Percentiles rank a stretch among this genome's conserved stretches.
These are phyloP conservation scores for Monosporascus sp. DNA, from an alignment of 2,329 filamentous ascomycete genomes.

Conservation along the genomic window DNA sequence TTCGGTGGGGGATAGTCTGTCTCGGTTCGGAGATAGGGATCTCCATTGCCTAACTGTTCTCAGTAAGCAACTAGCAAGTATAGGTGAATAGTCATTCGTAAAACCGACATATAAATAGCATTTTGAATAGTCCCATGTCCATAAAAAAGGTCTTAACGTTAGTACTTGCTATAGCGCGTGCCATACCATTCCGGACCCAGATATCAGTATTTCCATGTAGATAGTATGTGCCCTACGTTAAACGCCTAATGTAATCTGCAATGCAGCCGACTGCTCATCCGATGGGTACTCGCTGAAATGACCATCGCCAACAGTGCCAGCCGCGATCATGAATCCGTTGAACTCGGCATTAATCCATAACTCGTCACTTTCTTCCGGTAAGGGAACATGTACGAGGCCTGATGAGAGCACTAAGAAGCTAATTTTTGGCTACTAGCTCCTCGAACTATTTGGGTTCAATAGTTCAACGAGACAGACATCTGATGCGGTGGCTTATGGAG, in stretches of 20 bases:
- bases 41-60: no score
- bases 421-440: background rate
- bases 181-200: no score
- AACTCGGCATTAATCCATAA: slow-evolving; percentile 9
- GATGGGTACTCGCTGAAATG: slow-evolving; percentile 22
- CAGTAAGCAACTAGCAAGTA: no score
- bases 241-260: slow-evolving; percentile 17
- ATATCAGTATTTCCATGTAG: no score
- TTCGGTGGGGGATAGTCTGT: no score
- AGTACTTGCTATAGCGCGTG: no score
- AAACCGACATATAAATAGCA: no score
- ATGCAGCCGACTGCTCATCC: slow-evolving; percentile 16
- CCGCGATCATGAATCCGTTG: slow-evolving; percentile 18
- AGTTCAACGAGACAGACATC: slow-evolving; percentile 5
- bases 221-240: no score
- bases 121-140: no score
- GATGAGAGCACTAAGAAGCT: slow-evolving; percentile 11
- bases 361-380: slow-evolving; percentile 3
- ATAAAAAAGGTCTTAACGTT: no score
- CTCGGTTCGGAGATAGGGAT: no score
- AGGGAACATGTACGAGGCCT: slow-evolving; percentile 6
- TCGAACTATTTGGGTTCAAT: background rate
- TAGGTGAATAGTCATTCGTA: no score
- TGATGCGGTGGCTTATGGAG: slow-evolving; percentile 10
- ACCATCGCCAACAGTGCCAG: slow-evolving; percentile 18